Percentiles rank a stretch among this genome's conserved stretches.
phyloP scores from a whole-genome alignment of 345 rosid species.

The Moricandia arvensis region DNA sequence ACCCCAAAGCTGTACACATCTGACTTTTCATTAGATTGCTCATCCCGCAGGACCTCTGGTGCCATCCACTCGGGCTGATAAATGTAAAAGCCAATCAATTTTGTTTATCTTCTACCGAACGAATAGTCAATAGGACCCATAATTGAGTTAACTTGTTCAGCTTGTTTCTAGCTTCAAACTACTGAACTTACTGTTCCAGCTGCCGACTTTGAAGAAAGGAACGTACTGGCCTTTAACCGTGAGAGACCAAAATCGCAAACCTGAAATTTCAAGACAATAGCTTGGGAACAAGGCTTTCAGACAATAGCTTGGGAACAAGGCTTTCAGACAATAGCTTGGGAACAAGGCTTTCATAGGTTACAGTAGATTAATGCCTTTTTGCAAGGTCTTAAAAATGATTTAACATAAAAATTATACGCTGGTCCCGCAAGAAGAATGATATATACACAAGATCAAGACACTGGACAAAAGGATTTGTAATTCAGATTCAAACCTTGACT shows the following conservation, averaged over 20 bases:
- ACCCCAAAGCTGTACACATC: conserved; percentile 97
- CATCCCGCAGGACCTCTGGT: conserved; percentile 97
- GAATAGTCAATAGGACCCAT: background rate
- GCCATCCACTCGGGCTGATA: conserved; percentile 99
- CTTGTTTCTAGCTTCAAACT: conserved; percentile 20
- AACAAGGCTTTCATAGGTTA: background rate
- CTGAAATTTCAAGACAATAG: conserved; percentile 40
- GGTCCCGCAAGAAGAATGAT: background rate
- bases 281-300: background rate
- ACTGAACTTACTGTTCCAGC: conserved; percentile 94
- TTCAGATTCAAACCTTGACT: conserved; percentile 52
- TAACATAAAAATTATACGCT: background rate
- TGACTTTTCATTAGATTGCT: conserved; percentile 94
- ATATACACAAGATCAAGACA: background rate
- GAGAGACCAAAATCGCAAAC: conserved; percentile 99
- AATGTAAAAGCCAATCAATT: background rate
- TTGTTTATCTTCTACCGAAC: background rate
- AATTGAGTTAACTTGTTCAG: background rate
- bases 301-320: background rate
- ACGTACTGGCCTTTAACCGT: conserved; percentile 91
- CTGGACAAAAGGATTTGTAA: background rate
- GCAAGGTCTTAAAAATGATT: background rate
- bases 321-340: background rate
- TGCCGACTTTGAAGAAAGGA: conserved; percentile 96
- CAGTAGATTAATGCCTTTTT: background rate